A percentile compares a stretch with the other conserved stretches of the same genome.
Evolutionary conservation across 2,329 filamentous ascomycete genomes (phyloP).

Genomic region (Pseudopithomyces maydicus): DNA sequence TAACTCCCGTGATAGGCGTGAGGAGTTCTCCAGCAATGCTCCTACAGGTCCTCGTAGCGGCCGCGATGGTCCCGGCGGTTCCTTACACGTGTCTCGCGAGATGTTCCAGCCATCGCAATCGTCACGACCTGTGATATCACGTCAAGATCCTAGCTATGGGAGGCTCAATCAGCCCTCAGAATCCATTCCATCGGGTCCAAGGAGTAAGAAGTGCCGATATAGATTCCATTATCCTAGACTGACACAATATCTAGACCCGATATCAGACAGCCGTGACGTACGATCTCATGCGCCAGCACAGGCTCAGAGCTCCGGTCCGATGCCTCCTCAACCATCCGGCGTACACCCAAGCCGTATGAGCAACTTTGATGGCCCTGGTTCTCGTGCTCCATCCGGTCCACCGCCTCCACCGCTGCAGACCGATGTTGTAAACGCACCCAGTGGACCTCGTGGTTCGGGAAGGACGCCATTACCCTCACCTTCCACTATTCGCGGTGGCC

Average conservation of each 20-base stretch:
- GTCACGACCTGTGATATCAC: conserved; percentile 38
- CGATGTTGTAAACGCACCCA: conserved; percentile 39
- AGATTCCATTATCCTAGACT: no score
- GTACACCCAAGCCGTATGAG: conserved; percentile 61
- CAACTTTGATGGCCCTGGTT: conserved; percentile 39
- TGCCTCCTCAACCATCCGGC: conserved; percentile 47
- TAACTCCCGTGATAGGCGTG: conserved; percentile 46
- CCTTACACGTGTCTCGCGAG: conserved; percentile 43
- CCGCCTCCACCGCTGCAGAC: conserved; percentile 34
- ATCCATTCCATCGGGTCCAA: conserved; percentile 59
- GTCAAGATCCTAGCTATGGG: conserved; percentile 55
- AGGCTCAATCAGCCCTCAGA: conserved; percentile 55
- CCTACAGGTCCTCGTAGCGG: conserved; percentile 60
- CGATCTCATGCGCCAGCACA: conserved; percentile 32
- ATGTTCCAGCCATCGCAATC: conserved; percentile 44
- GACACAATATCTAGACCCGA: no score
- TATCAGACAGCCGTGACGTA: conserved; percentile 33
- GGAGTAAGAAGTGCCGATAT: no score
- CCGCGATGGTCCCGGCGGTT: conserved; percentile 34
- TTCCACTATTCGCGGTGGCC: conserved; percentile 28
- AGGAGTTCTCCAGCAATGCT: conserved; percentile 48
- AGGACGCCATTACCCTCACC: conserved; percentile 33
- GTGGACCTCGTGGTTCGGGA: conserved; percentile 39
- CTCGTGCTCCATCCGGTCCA: neutral
- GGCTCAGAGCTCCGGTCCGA: conserved; percentile 39